phyloP scores from a whole-genome alignment of 768 basidiomycete species.

The Russula sp. region DNA sequence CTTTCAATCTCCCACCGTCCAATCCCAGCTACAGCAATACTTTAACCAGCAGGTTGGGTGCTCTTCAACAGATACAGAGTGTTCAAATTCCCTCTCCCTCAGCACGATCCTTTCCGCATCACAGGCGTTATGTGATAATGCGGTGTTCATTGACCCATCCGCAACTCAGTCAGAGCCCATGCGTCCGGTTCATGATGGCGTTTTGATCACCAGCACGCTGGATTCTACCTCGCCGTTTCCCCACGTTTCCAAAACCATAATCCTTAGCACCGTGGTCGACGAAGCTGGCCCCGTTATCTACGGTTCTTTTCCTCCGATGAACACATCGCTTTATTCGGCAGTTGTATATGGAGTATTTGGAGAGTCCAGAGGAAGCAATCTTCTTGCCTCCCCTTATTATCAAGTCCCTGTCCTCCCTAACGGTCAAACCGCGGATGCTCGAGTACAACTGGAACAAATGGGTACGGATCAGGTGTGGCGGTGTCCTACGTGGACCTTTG shows the following conservation, averaged over 20 bases:
- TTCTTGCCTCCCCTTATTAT: constrained; percentile 46
- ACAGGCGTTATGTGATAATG: constrained; percentile 36
- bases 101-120: constrained; percentile 49
- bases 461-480: constrained; percentile 68
- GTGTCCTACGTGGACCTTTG: constrained; percentile 65
- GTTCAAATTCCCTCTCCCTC: constrained; percentile 44
- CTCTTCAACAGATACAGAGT: constrained; percentile 37
- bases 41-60: constrained; percentile 47
- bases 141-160: constrained; percentile 42
- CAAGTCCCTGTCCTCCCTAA: constrained; percentile 26
- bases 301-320: constrained; percentile 34
- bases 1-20: constrained; percentile 49
- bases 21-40: constrained; percentile 43
- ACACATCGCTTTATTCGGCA: constrained; percentile 31
- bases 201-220: constrained; percentile 56
- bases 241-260: constrained; percentile 50
- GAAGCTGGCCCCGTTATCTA: constrained; percentile 68
- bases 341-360: constrained; percentile 43
- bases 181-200: constrained; percentile 62
- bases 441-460: constrained; percentile 46
- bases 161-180: constrained; percentile 51
- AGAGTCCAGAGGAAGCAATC: constrained; percentile 33
- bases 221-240: constrained; percentile 57
- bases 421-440: constrained; percentile 38
- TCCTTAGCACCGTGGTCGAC: constrained; percentile 63